Evolutionary conservation across 2,329 filamentous ascomycete genomes (phyloP).

Genomic region (Fusarium concolor): DNA sequence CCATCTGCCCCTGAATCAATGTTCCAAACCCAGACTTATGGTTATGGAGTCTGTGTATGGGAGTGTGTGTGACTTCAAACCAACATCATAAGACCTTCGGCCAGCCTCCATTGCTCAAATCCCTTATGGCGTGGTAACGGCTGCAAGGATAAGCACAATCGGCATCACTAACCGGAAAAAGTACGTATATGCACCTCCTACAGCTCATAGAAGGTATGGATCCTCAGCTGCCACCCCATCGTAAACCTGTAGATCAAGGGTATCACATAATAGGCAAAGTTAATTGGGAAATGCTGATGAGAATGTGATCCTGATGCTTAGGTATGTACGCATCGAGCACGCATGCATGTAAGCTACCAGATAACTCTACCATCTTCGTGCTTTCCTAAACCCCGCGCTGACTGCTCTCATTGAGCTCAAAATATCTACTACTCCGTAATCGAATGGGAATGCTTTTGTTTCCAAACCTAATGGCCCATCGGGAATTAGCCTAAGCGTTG

Average conservation of each 20-base stretch:
- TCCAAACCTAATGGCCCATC: neutral
- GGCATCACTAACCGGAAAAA: neutral
- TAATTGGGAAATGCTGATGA: neutral
- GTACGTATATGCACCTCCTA: neutral
- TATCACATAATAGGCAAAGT: neutral
- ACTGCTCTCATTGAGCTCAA: neutral
- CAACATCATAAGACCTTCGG: constrained; percentile 7
- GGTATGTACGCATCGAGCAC: constrained; percentile 1
- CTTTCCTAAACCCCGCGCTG: neutral
- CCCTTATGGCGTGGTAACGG: neutral
- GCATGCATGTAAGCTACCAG: neutral
- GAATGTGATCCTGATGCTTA: constrained; percentile 1
- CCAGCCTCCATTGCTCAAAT: constrained; percentile 14
- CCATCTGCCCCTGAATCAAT: constrained; percentile 3
- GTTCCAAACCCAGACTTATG: neutral
- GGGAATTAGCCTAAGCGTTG: constrained; percentile 37
- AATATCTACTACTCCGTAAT: neutral
- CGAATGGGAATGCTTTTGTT: neutral
- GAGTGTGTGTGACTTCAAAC: constrained; percentile 5
- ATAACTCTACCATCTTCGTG: constrained; percentile 1
- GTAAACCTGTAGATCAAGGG: neutral
- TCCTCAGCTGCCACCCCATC: neutral
- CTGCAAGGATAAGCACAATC: constrained; percentile 6
- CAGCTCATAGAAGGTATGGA: neutral
- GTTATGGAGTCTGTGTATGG: constrained; percentile 1